These are phyloP conservation scores for Fragaria iinumae DNA, from an alignment of 306 rosid species.

Conservation along the genomic window DNA sequence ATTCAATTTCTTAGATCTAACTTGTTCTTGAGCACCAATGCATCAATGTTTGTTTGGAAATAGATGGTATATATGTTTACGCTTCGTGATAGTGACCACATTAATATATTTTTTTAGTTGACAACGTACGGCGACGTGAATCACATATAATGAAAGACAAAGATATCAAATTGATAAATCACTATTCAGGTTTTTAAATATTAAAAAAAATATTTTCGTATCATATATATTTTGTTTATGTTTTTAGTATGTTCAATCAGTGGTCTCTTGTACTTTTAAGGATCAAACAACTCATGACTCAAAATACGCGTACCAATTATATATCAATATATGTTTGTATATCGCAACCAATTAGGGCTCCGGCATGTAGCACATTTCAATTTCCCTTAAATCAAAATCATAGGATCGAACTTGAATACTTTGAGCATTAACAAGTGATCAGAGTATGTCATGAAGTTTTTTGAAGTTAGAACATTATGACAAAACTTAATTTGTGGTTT, in stretches of 20 bases:
- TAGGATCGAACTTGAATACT: too few relatives aligned
- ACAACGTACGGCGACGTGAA: not conserved
- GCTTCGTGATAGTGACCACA: not conserved
- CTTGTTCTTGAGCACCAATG: not conserved
- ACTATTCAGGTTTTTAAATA: too few relatives aligned
- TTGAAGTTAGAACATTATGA: too few relatives aligned
- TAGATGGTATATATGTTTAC: not conserved
- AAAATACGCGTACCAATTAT: too few relatives aligned
- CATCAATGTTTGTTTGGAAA: not conserved
- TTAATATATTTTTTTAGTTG: not conserved
- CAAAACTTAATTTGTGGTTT: too few relatives aligned
- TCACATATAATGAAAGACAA: not conserved
- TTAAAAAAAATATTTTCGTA: not conserved
- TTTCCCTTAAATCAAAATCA: too few relatives aligned
- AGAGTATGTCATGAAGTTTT: not conserved
- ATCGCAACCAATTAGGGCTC: not conserved
- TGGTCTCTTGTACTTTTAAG: too few relatives aligned
- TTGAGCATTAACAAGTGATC: too few relatives aligned
- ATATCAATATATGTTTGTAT: not conserved
- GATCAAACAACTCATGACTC: too few relatives aligned
- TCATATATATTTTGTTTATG: not conserved
- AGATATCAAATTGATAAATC: too few relatives aligned
- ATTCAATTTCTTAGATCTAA: not conserved
- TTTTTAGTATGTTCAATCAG: not conserved
- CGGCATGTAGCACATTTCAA: not conserved